These are phyloP conservation scores for Acacia pycnantha DNA, from an alignment of 331 rosid genomes.

Conservation along the genomic window DNA sequence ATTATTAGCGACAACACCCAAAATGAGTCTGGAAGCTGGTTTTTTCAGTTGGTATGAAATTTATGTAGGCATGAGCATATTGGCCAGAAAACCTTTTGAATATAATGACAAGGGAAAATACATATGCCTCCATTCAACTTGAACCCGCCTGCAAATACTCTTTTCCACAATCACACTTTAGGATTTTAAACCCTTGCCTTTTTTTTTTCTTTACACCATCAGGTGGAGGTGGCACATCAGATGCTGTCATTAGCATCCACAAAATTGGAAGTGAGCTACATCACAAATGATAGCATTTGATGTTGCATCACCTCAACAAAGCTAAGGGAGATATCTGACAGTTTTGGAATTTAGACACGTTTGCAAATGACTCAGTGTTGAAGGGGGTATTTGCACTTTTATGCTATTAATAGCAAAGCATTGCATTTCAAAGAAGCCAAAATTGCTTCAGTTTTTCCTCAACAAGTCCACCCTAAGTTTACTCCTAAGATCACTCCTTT, in stretches of 20 bases:
- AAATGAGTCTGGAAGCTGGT: not conserved
- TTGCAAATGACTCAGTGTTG: not conserved
- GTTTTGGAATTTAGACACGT: not conserved
- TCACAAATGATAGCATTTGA: not conserved
- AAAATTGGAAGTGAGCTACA: not conserved
- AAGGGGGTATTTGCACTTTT: not conserved
- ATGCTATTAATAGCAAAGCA: not conserved
- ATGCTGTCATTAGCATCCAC: not conserved
- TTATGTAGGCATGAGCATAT: slow-evolving; percentile 29
- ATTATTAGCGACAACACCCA: not conserved
- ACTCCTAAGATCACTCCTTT: not conserved
- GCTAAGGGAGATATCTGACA: not conserved
- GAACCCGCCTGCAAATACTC: not conserved
- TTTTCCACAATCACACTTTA: not conserved
- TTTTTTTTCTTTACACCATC: not conserved
- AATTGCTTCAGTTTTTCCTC: not conserved
- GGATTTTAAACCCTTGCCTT: not conserved
- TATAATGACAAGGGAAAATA: not conserved
- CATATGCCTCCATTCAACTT: not conserved
- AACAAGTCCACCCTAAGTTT: not conserved
- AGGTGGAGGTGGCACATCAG: not conserved
- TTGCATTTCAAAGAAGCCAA: slow-evolving; percentile 1
- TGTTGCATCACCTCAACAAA: not conserved
- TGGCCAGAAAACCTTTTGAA: not conserved
- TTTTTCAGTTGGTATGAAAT: slow-evolving; percentile 35